Evolutionary conservation across 1,284 basidiomycete genomes (phyloP), one percentile per base, ranked within the genome.

Genomic region (Abortiporus biennis): DNA sequence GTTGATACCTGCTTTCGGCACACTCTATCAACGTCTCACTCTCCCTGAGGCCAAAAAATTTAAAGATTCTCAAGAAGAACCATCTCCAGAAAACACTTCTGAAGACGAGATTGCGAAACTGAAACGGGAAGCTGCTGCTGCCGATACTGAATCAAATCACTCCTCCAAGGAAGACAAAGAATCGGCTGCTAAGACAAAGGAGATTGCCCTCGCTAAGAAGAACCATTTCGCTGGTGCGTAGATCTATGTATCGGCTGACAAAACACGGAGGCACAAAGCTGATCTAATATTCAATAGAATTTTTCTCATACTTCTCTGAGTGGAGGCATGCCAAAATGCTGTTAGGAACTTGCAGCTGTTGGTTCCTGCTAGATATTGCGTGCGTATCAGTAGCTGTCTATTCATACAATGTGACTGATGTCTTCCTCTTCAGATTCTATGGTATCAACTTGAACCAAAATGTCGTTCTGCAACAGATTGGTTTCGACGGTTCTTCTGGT

Each of bases 401-500:
- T 16, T 19, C 24, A 5, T 11, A 11, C 25, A 11, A 40, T 32
- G 13, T 19, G 17, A n/a, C n/a, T 6, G 21, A 11, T 20, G 4
- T 17, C 16, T 11, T 5, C 38, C 3, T 24, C 17, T 46, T 20
- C 43, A 80, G 76, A 0, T 85, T 84, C 61, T 85, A 87, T 59
- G 85, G 85, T 3, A 83, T 87, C 64, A 87, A 86, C 61, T 65
- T 88, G 34, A 89, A 89, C 68, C 76, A 83, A 51, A 82, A 80
- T 52, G 80, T 85, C 51, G 84, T 85, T 11, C 68, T 85, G 5
- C 65, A 78, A 51, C 68, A 79, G 55, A 85, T 85, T 17, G 80
- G 80, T 3, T 85, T 71, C 47, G 80, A 68, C 43, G 82, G 80
- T 6, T 62, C 48, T 36, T 55, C 57, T 1, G 80, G 80, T 4